Evolutionary conservation across 2,329 filamentous ascomycete species (phyloP).

Genomic region (Aspergillus eucalypticola): DNA sequence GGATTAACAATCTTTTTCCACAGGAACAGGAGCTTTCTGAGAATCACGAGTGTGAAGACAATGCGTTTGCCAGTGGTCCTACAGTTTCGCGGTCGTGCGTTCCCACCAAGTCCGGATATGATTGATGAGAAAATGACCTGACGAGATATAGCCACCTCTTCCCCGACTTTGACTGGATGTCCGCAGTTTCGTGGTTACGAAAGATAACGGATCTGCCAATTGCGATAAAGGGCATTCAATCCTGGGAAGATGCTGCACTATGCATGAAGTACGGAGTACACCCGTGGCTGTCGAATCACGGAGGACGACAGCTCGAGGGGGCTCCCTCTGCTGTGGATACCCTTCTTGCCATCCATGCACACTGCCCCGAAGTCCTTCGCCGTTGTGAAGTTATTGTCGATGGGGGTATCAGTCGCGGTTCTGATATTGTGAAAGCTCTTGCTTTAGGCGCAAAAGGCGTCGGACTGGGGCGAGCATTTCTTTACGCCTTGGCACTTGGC

Average conservation of each 20-base stretch:
- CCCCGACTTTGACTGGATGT: not conserved
- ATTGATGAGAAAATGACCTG: too few species aligned
- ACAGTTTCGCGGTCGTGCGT: constrained; percentile 2
- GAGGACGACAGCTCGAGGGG: constrained; percentile 9
- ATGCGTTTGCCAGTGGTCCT: not conserved
- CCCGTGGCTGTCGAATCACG: constrained; percentile 13
- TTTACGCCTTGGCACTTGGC: constrained; percentile 1
- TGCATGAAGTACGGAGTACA: constrained; percentile 7
- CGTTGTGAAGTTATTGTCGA: constrained; percentile 9
- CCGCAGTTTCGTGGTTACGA: constrained; percentile 4
- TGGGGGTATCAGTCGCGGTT: constrained; percentile 5
- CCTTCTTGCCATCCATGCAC: not conserved
- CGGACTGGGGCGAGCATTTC: constrained; percentile 6
- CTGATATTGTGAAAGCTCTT: constrained; percentile 10
- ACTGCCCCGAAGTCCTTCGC: constrained; percentile 5
- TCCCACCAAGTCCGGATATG: too few species aligned
- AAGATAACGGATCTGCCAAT: constrained; percentile 7
- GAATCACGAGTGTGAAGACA: not conserved
- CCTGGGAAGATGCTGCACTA: constrained; percentile 8
- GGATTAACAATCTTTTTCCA: too few species aligned
- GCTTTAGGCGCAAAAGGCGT: constrained; percentile 7
- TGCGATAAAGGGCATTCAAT: constrained; percentile 11
- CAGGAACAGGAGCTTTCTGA: not conserved
- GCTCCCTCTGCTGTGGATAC: constrained; percentile 8
- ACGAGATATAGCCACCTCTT: not conserved